Conservation (phyloP, 2,329 filamentous ascomycete species). For the Cytospora piceicola region DNA sequence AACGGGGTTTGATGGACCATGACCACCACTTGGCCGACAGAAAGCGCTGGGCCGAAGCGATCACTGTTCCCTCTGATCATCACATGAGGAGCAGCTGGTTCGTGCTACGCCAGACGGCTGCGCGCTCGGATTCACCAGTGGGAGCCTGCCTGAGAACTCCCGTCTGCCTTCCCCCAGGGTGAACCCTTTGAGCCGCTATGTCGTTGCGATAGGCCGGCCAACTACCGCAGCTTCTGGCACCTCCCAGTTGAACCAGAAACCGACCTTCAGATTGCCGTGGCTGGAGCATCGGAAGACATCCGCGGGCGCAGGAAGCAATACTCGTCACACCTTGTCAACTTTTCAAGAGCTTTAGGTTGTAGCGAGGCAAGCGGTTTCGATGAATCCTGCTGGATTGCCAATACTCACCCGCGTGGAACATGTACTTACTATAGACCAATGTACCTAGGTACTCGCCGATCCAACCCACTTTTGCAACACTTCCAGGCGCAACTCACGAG, state of each 20-base stretch:
- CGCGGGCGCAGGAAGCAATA: constrained; percentile 24
- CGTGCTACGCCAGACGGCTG: constrained; percentile 19
- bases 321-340: constrained; percentile 21
- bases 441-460: constrained; percentile 12
- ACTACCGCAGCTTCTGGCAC: constrained; percentile 23
- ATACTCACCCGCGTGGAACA: not conserved
- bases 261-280: not conserved
- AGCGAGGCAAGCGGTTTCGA: constrained; percentile 21
- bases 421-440: not conserved
- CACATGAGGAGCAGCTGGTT: constrained; percentile 25
- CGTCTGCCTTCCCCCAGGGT: not conserved
- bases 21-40: constrained; percentile 10
- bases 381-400: constrained; percentile 23
- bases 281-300: constrained; percentile 28
- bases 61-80: not conserved
- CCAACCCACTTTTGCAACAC: constrained; percentile 16
- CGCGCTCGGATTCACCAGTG: constrained; percentile 11
- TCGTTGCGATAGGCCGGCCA: constrained; percentile 18
- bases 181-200: not conserved
- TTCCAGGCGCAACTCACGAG: constrained; percentile 13
- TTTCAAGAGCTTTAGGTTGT: not conserved
- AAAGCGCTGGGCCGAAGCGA: constrained; percentile 1
- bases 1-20: constrained; percentile 4
- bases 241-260: not conserved
- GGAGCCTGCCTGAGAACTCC: not conserved